Evolutionary conservation across 179 eudicot genomes (phyloP), one percentile per base, ranked within the genome.

Genomic region (Silene noctiflora): DNA sequence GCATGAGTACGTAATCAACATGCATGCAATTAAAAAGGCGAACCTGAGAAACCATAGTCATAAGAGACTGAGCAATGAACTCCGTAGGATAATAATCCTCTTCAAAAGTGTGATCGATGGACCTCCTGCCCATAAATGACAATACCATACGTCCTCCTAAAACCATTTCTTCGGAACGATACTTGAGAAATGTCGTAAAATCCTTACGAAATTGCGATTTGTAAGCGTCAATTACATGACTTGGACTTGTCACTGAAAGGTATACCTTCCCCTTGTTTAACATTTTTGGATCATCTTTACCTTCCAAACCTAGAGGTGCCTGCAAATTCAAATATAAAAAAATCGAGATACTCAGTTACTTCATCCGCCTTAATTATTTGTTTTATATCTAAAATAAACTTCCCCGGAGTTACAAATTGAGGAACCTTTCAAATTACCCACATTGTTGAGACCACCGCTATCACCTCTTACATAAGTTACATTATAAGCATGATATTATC

Each of bases 291-390:
- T 72, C 69, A 6, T 79, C 68, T 59, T 79, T 25, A 22, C 33
- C 68, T 14, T 82, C 71, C 59, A 82, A 69, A 0, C 71, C 81
- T 19, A 69, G 7, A 25, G 90, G 90, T 71, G 78, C 87, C 88
- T 87, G 65, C 67, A 53, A 9, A 61, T 19, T 62, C 16, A 4
- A 4, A 35, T 35, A 35, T 35, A 33, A 33, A 25, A 0, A 25
- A 25, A 25, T 25, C 27, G 27, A 25, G 27, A 25, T 25, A 25
- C 2, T 25, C 2, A n/a, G 27, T 25, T 25, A 25, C 2, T 25
- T 25, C 27, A 25, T 25, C 2, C n/a, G n/a, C n/a, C n/a, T n/a
- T n/a, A n/a, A n/a, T n/a, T n/a, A n/a, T n/a, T n/a, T n/a, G n/a
- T n/a, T n/a, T n/a, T n/a, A n/a, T n/a, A n/a, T n/a, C n/a, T n/a